phyloP scores from a whole-genome alignment of 495 filamentous ascomycete species.

The Hyaloscypha finlandica region DNA sequence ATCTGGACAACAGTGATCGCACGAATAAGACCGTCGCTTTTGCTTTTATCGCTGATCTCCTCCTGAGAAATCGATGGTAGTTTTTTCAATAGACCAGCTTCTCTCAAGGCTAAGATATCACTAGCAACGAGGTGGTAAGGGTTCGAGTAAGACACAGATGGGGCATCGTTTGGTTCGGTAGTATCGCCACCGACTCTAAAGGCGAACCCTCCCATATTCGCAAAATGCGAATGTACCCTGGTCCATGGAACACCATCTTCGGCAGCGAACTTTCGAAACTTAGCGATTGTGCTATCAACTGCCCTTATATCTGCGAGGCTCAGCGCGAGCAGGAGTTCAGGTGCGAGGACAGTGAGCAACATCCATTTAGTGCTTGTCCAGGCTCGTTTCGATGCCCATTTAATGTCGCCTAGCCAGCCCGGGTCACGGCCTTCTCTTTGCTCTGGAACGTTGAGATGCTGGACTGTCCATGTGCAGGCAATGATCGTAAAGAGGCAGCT shows the following conservation, averaged over 20 bases:
- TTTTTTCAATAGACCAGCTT: neutral
- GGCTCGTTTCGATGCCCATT: slow-evolving; percentile 5
- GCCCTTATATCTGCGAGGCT: slow-evolving; percentile 19
- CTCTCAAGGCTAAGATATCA: slow-evolving; percentile 1
- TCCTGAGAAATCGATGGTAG: slow-evolving; percentile 21
- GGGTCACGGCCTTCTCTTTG: slow-evolving; percentile 6
- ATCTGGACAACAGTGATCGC: slow-evolving; percentile 35
- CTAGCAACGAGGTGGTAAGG: neutral
- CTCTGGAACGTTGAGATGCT: slow-evolving; percentile 34
- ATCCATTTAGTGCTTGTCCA: slow-evolving; percentile 31
- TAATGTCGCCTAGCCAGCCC: slow-evolving; percentile 6
- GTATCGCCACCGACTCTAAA: slow-evolving; percentile 33
- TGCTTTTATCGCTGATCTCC: slow-evolving; percentile 42
- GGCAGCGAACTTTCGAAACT: slow-evolving; percentile 10
- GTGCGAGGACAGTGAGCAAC: slow-evolving; percentile 31
- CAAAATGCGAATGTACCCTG: slow-evolving; percentile 40
- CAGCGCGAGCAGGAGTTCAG: slow-evolving; percentile 29
- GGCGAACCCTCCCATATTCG: slow-evolving; percentile 45
- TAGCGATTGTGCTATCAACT: neutral
- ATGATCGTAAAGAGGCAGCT: slow-evolving; percentile 34
- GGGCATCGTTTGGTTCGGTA: neutral
- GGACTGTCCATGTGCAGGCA: slow-evolving; percentile 37
- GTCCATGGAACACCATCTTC: slow-evolving; percentile 34
- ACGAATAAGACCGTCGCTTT: slow-evolving; percentile 38
- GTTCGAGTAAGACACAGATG: neutral